Evolutionary conservation across 768 basidiomycete species (phyloP), one percentile per base, ranked within the genome.

Genomic region (Russula emetica): DNA sequence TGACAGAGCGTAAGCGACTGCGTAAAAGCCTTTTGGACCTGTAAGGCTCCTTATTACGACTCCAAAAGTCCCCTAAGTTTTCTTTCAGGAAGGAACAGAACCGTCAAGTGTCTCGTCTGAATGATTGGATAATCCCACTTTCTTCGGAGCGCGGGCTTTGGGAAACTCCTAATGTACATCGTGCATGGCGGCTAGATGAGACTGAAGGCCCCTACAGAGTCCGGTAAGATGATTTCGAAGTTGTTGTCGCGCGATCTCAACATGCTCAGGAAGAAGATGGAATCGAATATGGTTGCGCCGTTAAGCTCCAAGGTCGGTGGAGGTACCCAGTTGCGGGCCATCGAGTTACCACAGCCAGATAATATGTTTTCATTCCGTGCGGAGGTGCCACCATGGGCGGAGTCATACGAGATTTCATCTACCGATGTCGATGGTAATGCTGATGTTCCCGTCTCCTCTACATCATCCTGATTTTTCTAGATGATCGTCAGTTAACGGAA

Each of bases 161-260:
- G 94, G 84, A 86, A 2, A 79, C 82, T 50, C 73, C 79, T 18
- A 78, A 77, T 45, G 75, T 70, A 2, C 75, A 76, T 26, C 75
- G 76, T 8, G 69, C 81, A 13, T 96, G 94, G 94, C 78, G 87
- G 36, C 74, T 96, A 51, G 94, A 96, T 66, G 94, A 95, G 70
- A 94, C 93, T 2, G 94, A 97, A 70, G 94, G 94, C 1, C 94
- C 93, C 1, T 82, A 90, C 69, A 83, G 94, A 53, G 88, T 91
- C 58, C 79, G 94, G 93, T 92, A 69, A 32, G 80, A 67, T 10
- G 26, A 26, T 24, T 40, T 30, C 10, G 13, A 13, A 20, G 20
- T 14, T 28, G 26, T 26, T 3, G 24, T 52, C 8, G 24, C 47
- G 32, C 64, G 16, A 7, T 42, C 24, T 53, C 61, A 57, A 28